phyloP scores from a whole-genome alignment of 78 protist genomes.

The Guillardia theta region DNA sequence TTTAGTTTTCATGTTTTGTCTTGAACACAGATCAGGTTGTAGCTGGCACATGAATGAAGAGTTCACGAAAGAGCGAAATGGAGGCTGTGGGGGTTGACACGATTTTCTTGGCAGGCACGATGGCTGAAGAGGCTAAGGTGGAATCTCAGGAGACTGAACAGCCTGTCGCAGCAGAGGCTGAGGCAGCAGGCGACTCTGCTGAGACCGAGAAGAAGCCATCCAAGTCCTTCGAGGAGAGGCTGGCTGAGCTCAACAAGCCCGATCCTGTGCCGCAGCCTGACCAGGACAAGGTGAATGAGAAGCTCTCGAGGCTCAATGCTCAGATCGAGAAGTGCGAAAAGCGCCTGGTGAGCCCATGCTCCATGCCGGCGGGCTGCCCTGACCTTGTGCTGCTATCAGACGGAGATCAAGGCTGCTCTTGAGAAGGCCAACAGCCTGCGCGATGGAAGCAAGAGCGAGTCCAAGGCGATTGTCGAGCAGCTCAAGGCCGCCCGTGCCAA shows the following conservation, averaged over 20 bases:
- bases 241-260: slow-evolving; percentile 22
- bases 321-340: background rate
- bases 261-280: slow-evolving; percentile 1
- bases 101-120: too few species aligned
- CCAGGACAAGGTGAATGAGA: background rate
- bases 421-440: background rate
- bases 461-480: background rate
- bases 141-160: too few species aligned
- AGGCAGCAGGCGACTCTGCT: too few species aligned
- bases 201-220: background rate
- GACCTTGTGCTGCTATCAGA: background rate
- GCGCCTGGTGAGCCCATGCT: background rate
- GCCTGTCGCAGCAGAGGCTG: too few species aligned
- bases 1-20: too few species aligned
- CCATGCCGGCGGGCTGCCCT: background rate
- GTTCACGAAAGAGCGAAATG: too few species aligned
- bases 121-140: too few species aligned
- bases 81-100: too few species aligned
- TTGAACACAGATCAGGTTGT: too few species aligned
- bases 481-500: background rate
- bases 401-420: background rate
- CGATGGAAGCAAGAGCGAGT: background rate
- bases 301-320: background rate
- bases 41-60: too few species aligned
- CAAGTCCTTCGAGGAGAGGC: slow-evolving; percentile 8